Base-by-base conservation (phyloP, 2,329 filamentous ascomycete genomes). In the Ceratocystis albifundus region DNA sequence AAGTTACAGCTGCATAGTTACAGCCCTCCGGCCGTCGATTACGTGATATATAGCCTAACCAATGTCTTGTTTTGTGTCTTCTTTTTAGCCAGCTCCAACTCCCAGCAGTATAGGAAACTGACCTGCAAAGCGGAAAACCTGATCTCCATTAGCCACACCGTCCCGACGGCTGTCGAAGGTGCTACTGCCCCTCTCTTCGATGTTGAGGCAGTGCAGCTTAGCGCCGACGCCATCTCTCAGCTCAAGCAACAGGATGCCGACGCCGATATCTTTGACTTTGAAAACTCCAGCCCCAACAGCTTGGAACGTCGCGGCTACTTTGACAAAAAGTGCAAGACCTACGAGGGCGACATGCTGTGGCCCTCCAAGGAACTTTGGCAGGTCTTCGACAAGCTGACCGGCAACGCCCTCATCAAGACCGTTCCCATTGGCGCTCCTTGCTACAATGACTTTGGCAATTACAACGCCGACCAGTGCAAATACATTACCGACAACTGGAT, bases 341-440 rank as follows among this genome's bases (percentile, higher is more conserved):
- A 71, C 62, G 73, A 74, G 0, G 73, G 72, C 7, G 70, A 70
- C 10, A 44, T 65, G 2, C 67, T 68, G 5, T 76, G 74, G 75
- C 74, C 74, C 0, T 59, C 69, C 2, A 70, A 71, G 1, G 61
- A 69, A 7, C 71, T 74, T 10, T 76, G 74, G 74, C 62, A 68
- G 5, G 68, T 32, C 59, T 64, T 68, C 36, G 73, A 75, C 68
- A 57, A 67, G 32, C 71, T 74, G 8, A 68, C 75, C 1, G 70
- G 69, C 62, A 74, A 74, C 28, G 70, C 69, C 17, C 71, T 76
- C 17, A 71, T 76, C 53, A 71, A 71, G 53, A 74, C 74, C 20
- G 65, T 70, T 2, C 75, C 75, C 2, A 69, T 72, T 0, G 73
- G 70, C 1, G 71, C 73, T 0, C 72, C 70, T 6, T 76, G 75